Conservation (phyloP, 164 flowering plant species). For the Berberis thunbergii region DNA sequence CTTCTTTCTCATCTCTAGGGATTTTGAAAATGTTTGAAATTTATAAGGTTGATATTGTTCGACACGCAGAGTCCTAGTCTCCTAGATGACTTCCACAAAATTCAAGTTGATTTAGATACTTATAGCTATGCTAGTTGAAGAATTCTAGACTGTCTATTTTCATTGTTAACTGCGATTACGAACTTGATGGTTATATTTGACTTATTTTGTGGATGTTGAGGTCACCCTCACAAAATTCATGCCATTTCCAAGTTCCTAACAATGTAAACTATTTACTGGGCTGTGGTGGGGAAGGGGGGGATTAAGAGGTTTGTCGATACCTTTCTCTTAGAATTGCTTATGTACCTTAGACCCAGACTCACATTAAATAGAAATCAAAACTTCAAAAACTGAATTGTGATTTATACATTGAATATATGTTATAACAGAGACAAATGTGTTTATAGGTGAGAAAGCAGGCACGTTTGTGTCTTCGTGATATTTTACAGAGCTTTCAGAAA, state of each 20-base stretch:
- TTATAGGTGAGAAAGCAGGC: conserved; percentile 72
- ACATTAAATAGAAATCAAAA: neutral
- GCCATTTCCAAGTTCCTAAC: no score
- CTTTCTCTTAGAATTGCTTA: neutral
- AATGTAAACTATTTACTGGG: no score
- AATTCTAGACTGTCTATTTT: neutral
- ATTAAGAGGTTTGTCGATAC: neutral
- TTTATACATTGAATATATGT: neutral
- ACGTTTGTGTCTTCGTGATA: conserved; percentile 45
- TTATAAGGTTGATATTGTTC: neutral
- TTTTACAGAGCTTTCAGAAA: conserved; percentile 43
- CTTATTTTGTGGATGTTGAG: no score
- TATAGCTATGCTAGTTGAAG: neutral
- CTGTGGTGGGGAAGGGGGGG: no score
- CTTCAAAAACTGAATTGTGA: neutral
- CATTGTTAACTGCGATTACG: no score
- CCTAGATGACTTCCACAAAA: neutral
- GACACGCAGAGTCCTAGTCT: neutral
- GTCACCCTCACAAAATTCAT: no score
- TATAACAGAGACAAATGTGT: neutral
- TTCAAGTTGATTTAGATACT: no score
- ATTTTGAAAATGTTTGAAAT: neutral
- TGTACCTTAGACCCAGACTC: neutral
- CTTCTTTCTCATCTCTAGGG: neutral
- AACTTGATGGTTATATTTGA: no score